Evolutionary conservation across 2,329 filamentous ascomycete species (phyloP), one percentile per base, ranked within the genome.

Genomic region (Colletotrichum sp.): DNA sequence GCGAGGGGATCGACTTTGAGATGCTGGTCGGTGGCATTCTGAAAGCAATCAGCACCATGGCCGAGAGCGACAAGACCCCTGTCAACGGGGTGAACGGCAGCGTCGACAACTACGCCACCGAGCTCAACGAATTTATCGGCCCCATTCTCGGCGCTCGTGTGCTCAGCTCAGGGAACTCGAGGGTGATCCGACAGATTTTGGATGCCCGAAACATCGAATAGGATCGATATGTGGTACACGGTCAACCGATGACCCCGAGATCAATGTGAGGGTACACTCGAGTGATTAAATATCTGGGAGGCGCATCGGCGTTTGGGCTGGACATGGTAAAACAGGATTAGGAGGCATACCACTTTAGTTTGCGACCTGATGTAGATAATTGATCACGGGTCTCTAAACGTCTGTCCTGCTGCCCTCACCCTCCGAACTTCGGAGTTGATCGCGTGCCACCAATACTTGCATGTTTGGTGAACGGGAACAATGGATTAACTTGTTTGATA

Each of bases 11-110:
- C 67, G 90, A 92, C 79, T 88, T 88, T 72, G 89, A 91, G 79
- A 88, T 90, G 84, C 83, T 92, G 13, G 84, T 91, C 0, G 87
- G 90, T 69, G 90, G 86, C n/a, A 86, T 92, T 64, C 82, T 91
- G 64, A 89, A 90, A 79, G 89, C 89, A 0, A 85, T 91, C 8
- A 83, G 85, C 19, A 88, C 87, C 0, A 82, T 92, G 12, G 81
- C 83, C 2, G 83, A 84, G 25, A 75, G 74, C 27, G 76, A 78
- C 3, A 77, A 59, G 48, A 25, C 67, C 1, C n/a, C 66, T 13
- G 74, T 75, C 59, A 77, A 77, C 63, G 77, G 77, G 6, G 36
- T 78, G 67, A 75, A 77, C 30, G 77, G 77, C 39, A 81, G 79
- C 8, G 77, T 72, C 16, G 75, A 80, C 3, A 85, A 87, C 12